Evolutionary conservation across 305 asterid species (phyloP).

Genomic region (Petunia hybrid): DNA sequence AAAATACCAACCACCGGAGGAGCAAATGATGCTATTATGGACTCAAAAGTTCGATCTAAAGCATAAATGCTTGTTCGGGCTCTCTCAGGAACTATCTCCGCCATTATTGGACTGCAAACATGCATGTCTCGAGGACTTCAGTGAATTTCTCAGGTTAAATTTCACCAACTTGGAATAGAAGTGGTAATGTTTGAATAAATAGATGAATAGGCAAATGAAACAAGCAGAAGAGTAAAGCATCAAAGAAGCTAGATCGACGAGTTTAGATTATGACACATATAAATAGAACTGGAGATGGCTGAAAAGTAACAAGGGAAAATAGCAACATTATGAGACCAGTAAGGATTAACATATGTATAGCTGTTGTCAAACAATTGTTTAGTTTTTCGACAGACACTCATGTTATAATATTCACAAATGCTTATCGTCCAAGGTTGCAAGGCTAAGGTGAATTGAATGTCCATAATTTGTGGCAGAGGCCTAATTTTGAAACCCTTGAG

Average conservation of each 20-base stretch:
- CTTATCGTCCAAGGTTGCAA: background rate
- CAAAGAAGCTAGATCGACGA: background rate
- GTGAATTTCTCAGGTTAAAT: background rate
- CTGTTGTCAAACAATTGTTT: background rate
- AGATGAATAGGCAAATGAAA: background rate
- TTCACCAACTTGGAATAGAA: background rate
- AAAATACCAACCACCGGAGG: slow-evolving; percentile 75
- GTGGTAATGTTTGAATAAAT: background rate
- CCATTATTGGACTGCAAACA: slow-evolving; percentile 74
- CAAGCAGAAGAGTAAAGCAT: background rate
- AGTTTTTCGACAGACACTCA: background rate
- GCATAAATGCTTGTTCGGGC: slow-evolving; percentile 85
- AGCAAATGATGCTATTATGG: slow-evolving; percentile 76
- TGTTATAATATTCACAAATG: background rate
- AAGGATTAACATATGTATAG: background rate
- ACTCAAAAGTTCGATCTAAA: slow-evolving; percentile 77
- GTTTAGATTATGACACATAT: background rate
- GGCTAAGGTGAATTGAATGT: background rate
- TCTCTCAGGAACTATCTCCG: slow-evolving; percentile 80
- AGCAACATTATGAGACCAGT: background rate
- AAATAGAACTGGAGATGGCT: background rate
- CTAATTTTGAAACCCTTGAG: background rate
- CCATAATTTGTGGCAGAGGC: background rate
- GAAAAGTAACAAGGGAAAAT: background rate
- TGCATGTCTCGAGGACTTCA: background rate